Evolutionary conservation across 1,284 basidiomycete species (phyloP).

Genomic region (Cutaneotrichosporon mucoides): DNA sequence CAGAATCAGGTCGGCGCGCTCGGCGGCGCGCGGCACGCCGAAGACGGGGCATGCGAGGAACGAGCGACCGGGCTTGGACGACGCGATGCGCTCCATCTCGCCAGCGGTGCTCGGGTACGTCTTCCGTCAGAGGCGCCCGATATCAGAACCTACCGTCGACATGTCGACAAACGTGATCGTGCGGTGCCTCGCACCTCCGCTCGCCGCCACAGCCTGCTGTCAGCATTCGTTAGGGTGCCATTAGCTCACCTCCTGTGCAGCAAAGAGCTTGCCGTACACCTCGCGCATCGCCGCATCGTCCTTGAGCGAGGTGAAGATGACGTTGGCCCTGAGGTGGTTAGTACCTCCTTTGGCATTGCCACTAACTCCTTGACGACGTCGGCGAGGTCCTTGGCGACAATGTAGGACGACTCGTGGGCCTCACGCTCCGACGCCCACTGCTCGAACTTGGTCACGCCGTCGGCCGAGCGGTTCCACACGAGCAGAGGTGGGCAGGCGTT

Average conservation of each 20-base stretch:
- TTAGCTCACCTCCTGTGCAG: conserved; percentile 53
- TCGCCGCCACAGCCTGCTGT: background rate
- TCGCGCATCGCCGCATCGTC: conserved; percentile 67
- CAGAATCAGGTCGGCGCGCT: conserved; percentile 65
- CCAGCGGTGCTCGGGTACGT: conserved; percentile 70
- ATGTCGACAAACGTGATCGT: conserved; percentile 74
- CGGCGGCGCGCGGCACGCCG: conserved; percentile 63
- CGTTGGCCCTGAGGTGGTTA: conserved; percentile 58
- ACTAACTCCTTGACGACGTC: conserved; percentile 45
- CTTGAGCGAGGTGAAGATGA: conserved; percentile 72
- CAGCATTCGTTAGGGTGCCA: background rate
- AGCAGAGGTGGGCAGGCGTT: conserved; percentile 40
- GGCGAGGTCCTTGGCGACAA: conserved; percentile 34
- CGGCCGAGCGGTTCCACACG: conserved; percentile 46
- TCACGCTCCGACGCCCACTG: conserved; percentile 29
- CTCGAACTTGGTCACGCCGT: conserved; percentile 39
- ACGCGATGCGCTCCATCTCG: conserved; percentile 67
- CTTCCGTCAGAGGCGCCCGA: conserved; percentile 39
- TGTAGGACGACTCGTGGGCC: conserved; percentile 30
- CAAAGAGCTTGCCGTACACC: conserved; percentile 64
- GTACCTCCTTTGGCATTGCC: background rate
- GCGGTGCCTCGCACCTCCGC: background rate
- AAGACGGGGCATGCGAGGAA: conserved; percentile 79
- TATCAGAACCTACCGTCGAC: conserved; percentile 58
- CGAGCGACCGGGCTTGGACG: conserved; percentile 59